Evolutionary conservation across 371 early-diverging fungal species (phyloP).

Genomic region (Zancudomyces culisetae): DNA sequence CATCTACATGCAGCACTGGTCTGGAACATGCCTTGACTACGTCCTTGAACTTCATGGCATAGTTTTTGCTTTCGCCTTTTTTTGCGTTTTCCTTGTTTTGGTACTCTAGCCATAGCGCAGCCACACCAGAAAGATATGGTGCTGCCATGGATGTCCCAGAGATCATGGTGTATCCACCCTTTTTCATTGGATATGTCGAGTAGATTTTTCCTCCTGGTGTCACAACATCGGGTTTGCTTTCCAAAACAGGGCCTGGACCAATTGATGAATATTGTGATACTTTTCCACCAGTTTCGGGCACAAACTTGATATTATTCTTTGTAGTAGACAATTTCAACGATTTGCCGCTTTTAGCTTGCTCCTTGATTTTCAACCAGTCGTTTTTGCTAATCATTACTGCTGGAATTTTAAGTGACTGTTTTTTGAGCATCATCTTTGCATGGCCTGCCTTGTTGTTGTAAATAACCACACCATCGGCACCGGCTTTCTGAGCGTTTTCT

Average conservation of each 20-base stretch:
- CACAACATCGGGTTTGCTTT: slow-evolving; percentile 42
- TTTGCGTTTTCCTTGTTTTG: neutral
- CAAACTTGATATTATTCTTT: slow-evolving; percentile 15
- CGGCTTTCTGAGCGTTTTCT: slow-evolving; percentile 29
- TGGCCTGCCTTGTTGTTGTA: slow-evolving; percentile 17
- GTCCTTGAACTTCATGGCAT: neutral
- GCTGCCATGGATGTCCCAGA: slow-evolving; percentile 56
- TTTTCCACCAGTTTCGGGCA: slow-evolving; percentile 25
- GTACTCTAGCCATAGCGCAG: slow-evolving; percentile 36
- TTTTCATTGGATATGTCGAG: slow-evolving; percentile 36
- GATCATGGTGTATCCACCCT: slow-evolving; percentile 31
- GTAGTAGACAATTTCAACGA: slow-evolving; percentile 7
- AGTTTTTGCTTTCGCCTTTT: neutral
- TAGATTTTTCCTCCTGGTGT: slow-evolving; percentile 56
- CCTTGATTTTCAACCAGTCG: slow-evolving; percentile 13
- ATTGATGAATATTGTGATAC: slow-evolving; percentile 38
- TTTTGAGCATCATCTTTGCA: slow-evolving; percentile 12
- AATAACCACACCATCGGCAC: slow-evolving; percentile 20
- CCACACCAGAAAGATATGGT: slow-evolving; percentile 47
- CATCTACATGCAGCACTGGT: neutral
- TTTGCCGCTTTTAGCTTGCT: slow-evolving; percentile 5
- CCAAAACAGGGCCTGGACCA: slow-evolving; percentile 48
- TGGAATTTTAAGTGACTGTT: slow-evolving; percentile 15
- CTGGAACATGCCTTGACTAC: neutral
- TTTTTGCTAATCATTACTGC: slow-evolving; percentile 13